Evolutionary conservation across 257 asterid species (phyloP).

Genomic region (Coffea canephora): DNA sequence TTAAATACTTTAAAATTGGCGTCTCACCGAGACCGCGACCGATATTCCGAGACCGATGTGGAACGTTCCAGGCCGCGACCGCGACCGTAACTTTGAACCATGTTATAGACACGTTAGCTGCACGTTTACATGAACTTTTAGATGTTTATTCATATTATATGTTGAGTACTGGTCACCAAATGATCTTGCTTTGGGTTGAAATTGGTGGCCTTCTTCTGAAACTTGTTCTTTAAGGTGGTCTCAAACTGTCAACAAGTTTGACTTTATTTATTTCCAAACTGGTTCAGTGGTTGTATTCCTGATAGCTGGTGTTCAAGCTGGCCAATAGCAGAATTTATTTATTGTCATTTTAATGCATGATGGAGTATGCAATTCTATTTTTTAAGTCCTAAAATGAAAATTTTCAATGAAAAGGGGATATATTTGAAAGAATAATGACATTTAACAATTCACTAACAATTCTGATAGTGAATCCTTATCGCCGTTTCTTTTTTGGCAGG

Average conservation of each 20-base stretch:
- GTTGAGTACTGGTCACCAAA: neutral
- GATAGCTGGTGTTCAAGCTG: neutral
- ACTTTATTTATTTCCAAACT: neutral
- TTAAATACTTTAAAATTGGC: too few relatives aligned
- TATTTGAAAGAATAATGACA: neutral
- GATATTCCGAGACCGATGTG: too few relatives aligned
- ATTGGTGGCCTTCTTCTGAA: too few relatives aligned
- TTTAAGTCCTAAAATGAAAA: neutral
- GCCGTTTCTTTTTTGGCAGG: conserved; percentile 39
- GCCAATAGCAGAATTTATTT: neutral
- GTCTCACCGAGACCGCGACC: too few relatives aligned
- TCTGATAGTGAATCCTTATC: conserved; percentile 7
- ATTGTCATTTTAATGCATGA: neutral
- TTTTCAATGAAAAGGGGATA: neutral
- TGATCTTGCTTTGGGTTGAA: too few relatives aligned
- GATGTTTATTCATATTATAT: neutral
- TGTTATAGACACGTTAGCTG: neutral
- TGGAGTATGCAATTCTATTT: neutral
- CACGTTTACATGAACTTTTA: neutral
- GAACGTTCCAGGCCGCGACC: too few relatives aligned
- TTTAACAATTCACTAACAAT: neutral
- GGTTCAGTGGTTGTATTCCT: neutral
- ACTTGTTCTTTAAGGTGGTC: too few relatives aligned
- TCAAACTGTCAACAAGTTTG: too few relatives aligned
- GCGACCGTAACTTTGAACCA: too few relatives aligned